A percentile compares a stretch with the other conserved stretches of the same genome.
Evolutionary conservation across 2,329 filamentous ascomycete species (phyloP).

Genomic region (Nectriaceae sp.): DNA sequence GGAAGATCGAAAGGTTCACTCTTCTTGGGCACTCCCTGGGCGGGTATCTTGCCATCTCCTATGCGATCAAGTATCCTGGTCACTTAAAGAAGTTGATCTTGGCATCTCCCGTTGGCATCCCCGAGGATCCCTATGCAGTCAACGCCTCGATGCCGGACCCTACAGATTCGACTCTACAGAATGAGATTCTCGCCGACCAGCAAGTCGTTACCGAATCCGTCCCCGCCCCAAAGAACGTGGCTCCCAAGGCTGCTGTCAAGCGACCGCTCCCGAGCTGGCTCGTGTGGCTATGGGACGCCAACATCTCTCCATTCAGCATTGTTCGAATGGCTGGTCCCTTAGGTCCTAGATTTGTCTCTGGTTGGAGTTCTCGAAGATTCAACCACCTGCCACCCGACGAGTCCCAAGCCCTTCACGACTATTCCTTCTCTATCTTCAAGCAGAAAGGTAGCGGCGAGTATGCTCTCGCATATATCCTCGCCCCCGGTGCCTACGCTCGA

Average conservation of each 20-base stretch:
- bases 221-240: constrained; percentile 43
- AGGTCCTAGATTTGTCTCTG: constrained; percentile 87
- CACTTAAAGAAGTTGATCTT: constrained; percentile 94
- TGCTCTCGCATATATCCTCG: constrained; percentile 86
- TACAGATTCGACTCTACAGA: constrained; percentile 68
- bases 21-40: constrained; percentile 91
- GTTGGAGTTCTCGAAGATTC: constrained; percentile 93
- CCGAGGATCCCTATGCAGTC: constrained; percentile 89
- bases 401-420: constrained; percentile 83
- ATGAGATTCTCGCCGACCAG: constrained; percentile 80
- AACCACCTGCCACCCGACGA: constrained; percentile 82
- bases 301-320: constrained; percentile 91
- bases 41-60: constrained; percentile 92
- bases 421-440: constrained; percentile 91
- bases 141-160: constrained; percentile 79
- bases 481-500: constrained; percentile 89
- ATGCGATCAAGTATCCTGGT: constrained; percentile 94
- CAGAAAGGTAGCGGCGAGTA: constrained; percentile 94
- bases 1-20: constrained; percentile 91
- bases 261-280: constrained; percentile 81
- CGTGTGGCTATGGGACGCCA: constrained; percentile 93
- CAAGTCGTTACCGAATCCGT: constrained; percentile 43
- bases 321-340: constrained; percentile 87
- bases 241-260: constrained; percentile 36
- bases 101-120: constrained; percentile 90